phyloP scores from a whole-genome alignment of 805 yeast species.

The Candida gorgasii region DNA sequence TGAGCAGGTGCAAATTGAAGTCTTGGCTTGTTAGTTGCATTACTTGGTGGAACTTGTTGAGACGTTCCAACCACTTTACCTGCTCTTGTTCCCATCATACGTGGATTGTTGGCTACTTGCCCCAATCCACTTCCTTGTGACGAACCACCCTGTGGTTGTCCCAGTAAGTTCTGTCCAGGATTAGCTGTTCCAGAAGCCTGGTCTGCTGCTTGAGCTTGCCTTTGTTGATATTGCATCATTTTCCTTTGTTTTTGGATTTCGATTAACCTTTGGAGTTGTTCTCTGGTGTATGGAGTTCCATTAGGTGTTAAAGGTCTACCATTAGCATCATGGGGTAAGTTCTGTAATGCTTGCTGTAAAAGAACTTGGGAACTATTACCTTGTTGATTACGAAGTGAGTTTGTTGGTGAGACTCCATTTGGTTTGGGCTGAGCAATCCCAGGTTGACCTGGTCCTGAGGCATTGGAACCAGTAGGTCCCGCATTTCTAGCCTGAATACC shows the following conservation, averaged over 20 bases:
- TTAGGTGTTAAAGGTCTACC: conserved; percentile 47
- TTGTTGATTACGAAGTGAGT: conserved; percentile 1
- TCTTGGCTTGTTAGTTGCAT: conserved; percentile 26
- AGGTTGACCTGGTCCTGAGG: not conserved
- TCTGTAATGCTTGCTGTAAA: conserved; percentile 10
- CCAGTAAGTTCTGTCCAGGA: not conserved
- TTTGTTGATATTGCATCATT: conserved; percentile 45
- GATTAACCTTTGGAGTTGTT: conserved; percentile 59
- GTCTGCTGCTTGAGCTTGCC: conserved; percentile 18
- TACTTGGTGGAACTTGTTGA: conserved; percentile 20
- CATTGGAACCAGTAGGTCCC: not conserved
- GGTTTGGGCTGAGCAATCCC: conserved; percentile 5
- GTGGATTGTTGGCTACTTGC: too few relatives aligned
- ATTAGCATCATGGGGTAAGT: conserved; percentile 12
- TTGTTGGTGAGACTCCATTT: conserved; percentile 10
- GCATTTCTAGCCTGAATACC: not conserved
- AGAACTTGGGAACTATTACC: conserved; percentile 3
- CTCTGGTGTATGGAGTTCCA: conserved; percentile 59
- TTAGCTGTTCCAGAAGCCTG: not conserved
- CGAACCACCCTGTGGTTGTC: not conserved
- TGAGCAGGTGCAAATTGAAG: conserved; percentile 59
- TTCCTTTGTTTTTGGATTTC: conserved; percentile 54
- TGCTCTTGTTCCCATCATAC: conserved; percentile 20
- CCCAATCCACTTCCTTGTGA: too few relatives aligned
- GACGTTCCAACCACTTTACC: conserved; percentile 8